Evolutionary conservation across 495 filamentous ascomycete genomes (phyloP).

Genomic region (Immersiella caudata): DNA sequence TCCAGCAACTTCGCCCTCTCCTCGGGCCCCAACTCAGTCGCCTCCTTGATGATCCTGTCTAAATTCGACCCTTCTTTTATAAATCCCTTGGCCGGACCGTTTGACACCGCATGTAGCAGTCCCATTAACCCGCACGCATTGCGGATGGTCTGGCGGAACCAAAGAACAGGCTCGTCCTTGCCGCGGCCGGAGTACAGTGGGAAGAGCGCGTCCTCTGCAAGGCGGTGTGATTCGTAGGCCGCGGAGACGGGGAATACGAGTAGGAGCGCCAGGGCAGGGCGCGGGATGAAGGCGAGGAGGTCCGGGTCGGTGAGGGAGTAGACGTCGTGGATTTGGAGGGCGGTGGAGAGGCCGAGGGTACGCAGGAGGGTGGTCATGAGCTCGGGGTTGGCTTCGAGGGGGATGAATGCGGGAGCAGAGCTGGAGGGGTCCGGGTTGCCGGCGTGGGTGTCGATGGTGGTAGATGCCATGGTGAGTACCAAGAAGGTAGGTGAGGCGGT

Average conservation of each 20-base stretch:
- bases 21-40: slow-evolving; percentile 55
- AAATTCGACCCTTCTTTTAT: slow-evolving; percentile 48
- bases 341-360: slow-evolving; percentile 69
- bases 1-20: slow-evolving; percentile 74
- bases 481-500: not conserved
- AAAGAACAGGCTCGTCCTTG: slow-evolving; percentile 62
- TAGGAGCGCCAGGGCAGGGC: slow-evolving; percentile 79
- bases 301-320: slow-evolving; percentile 80
- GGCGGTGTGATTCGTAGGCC: slow-evolving; percentile 67
- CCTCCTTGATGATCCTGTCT: slow-evolving; percentile 45
- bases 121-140: slow-evolving; percentile 83
- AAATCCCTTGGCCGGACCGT: slow-evolving; percentile 52
- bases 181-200: slow-evolving; percentile 48
- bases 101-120: slow-evolving; percentile 71
- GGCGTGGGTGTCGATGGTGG: not conserved
- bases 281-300: slow-evolving; percentile 76
- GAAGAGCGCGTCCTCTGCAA: slow-evolving; percentile 63
- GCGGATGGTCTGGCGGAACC: slow-evolving; percentile 86
- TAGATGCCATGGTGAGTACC: slow-evolving; percentile 34
- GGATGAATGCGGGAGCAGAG: slow-evolving; percentile 48
- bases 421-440: slow-evolving; percentile 36
- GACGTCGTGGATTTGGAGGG: slow-evolving; percentile 77
- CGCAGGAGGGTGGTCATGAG: slow-evolving; percentile 77
- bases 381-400: slow-evolving; percentile 69
- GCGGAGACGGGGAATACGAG: slow-evolving; percentile 81